A percentile compares a stretch with the other conserved stretches of the same genome.
Conservation (phyloP, 768 basidiomycete species). For the Mycena latifolia region DNA sequence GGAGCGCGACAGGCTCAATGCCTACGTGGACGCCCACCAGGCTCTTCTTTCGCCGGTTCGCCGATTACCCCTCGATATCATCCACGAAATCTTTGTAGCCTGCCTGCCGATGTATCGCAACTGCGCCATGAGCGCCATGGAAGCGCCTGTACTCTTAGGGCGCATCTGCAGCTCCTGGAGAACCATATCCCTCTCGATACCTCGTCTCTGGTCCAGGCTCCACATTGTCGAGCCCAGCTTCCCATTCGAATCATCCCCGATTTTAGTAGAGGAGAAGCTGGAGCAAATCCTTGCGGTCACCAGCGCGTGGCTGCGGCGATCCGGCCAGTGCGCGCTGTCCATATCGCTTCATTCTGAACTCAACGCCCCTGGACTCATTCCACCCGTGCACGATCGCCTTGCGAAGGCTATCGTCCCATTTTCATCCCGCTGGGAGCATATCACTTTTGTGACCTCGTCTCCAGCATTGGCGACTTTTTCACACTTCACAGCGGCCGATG, state of each 20-base stretch:
- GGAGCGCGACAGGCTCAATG: not conserved
- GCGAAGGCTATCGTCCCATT: not conserved
- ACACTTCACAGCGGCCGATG: constrained; percentile 2
- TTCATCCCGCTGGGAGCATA: constrained; percentile 10
- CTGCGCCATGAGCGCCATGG: constrained; percentile 26
- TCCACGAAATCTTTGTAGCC: constrained; percentile 14
- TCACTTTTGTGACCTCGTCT: not conserved
- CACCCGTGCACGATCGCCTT: not conserved
- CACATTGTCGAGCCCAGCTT: not conserved
- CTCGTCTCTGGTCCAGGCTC: too few relatives aligned
- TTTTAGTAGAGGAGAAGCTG: not conserved
- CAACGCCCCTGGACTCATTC: not conserved
- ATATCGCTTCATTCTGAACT: not conserved
- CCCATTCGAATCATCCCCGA: not conserved
- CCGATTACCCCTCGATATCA: not conserved
- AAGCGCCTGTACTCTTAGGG: constrained; percentile 42
- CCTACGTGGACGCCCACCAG: not conserved
- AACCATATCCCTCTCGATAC: too few relatives aligned
- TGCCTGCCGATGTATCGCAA: constrained; percentile 25
- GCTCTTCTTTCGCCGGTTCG: not conserved
- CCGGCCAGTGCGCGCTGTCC: not conserved
- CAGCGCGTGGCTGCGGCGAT: not conserved
- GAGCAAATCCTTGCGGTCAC: not conserved
- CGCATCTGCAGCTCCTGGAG: constrained; percentile 46
- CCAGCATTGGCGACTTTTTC: not conserved